phyloP scores from a whole-genome alignment of 352 stramenopile genomes.

The Pythium monospermum region DNA sequence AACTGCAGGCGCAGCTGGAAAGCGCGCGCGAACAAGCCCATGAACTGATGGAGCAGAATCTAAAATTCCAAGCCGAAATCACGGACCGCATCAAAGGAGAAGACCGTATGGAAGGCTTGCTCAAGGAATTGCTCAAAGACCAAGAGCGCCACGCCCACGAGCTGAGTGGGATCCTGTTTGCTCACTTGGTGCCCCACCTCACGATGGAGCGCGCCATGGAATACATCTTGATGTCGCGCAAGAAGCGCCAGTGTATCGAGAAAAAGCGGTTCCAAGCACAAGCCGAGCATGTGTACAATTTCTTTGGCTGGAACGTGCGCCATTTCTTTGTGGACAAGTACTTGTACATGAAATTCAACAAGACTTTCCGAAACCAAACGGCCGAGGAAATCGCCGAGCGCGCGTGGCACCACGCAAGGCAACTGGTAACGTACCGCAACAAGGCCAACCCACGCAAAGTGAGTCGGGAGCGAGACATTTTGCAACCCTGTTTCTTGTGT shows the following conservation, averaged over 20 bases:
- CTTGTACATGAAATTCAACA: slow-evolving; percentile 44
- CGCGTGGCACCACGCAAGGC: slow-evolving; percentile 41
- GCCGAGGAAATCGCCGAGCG: slow-evolving; percentile 29
- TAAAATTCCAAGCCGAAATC: slow-evolving; percentile 39
- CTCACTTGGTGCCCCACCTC: slow-evolving; percentile 16
- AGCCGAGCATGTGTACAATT: slow-evolving; percentile 22
- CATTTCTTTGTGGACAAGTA: slow-evolving; percentile 31
- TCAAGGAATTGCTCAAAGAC: slow-evolving; percentile 37
- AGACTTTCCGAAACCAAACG: slow-evolving; percentile 35
- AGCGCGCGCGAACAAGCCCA: slow-evolving; percentile 28
- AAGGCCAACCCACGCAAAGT: slow-evolving; percentile 1
- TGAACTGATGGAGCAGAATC: slow-evolving; percentile 39
- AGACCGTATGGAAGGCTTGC: slow-evolving; percentile 50
- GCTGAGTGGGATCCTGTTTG: slow-evolving; percentile 16
- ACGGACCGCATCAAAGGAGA: slow-evolving; percentile 43
- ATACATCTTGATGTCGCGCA: slow-evolving; percentile 37
- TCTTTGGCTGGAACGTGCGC: slow-evolving; percentile 50
- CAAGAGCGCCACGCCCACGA: slow-evolving; percentile 10
- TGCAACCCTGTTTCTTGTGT: background rate
- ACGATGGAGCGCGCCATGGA: slow-evolving; percentile 29
- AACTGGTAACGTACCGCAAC: slow-evolving; percentile 40
- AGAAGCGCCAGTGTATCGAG: slow-evolving; percentile 29
- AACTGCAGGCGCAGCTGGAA: slow-evolving; percentile 31
- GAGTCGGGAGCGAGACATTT: background rate
- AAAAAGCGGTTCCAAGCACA: slow-evolving; percentile 29